Evolutionary conservation across 768 basidiomycete species (phyloP).

Genomic region (Mycena galericulata): DNA sequence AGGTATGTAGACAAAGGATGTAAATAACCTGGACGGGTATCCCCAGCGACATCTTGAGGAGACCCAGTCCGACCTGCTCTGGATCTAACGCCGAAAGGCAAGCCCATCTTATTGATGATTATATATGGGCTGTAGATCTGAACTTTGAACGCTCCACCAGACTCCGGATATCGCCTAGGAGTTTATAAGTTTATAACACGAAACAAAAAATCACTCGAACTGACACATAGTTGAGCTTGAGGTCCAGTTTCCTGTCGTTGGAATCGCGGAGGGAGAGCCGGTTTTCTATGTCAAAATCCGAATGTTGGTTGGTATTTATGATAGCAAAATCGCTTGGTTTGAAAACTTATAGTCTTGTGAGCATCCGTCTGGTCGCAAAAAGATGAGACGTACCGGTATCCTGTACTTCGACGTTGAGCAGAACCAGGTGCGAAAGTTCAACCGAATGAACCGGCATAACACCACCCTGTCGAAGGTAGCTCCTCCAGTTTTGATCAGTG

Average conservation of each 20-base stretch:
- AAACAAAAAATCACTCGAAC: slow-evolving; percentile 42
- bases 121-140: slow-evolving; percentile 94
- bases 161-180: slow-evolving; percentile 79
- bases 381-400: slow-evolving; percentile 76
- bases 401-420: slow-evolving; percentile 91
- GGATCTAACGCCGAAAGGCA: slow-evolving; percentile 82
- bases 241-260: slow-evolving; percentile 78
- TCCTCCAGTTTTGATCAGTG: slow-evolving; percentile 93
- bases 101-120: slow-evolving; percentile 91
- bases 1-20: slow-evolving; percentile 27
- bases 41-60: slow-evolving; percentile 88
- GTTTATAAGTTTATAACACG: background rate
- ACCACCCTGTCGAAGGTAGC: slow-evolving; percentile 92
- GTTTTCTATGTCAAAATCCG: slow-evolving; percentile 88
- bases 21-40: slow-evolving; percentile 68
- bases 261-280: slow-evolving; percentile 79
- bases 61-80: slow-evolving; percentile 71
- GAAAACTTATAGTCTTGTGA: slow-evolving; percentile 66
- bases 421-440: slow-evolving; percentile 88
- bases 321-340: slow-evolving; percentile 97
- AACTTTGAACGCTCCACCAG: slow-evolving; percentile 96
- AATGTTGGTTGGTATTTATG: slow-evolving; percentile 93
- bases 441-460: slow-evolving; percentile 97
- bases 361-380: background rate
- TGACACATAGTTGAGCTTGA: slow-evolving; percentile 92